Conservation (phyloP, 2,329 filamentous ascomycete genomes). For the Penicillium sp. region DNA sequence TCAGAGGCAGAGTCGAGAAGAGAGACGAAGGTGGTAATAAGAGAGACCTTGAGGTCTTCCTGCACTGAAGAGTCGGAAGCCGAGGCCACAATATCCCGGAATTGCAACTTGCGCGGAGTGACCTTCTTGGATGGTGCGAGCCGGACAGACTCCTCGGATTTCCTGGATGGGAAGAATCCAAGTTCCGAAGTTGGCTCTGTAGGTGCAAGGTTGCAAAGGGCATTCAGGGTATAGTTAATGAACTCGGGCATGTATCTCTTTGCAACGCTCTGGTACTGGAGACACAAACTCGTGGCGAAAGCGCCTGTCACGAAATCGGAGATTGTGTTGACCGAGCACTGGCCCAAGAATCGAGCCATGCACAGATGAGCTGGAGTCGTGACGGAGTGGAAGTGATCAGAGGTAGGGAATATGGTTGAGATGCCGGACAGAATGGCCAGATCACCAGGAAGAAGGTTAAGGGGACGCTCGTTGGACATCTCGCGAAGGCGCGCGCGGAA, state of each 20-base stretch:
- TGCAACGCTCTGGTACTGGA: conserved; percentile 80
- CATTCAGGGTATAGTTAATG: conserved; percentile 76
- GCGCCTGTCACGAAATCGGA: conserved; percentile 70
- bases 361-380: conserved; percentile 84
- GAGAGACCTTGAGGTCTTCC: conserved; percentile 55
- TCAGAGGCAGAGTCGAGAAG: conserved; percentile 68
- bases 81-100: conserved; percentile 53
- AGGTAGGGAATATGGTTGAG: conserved; percentile 84
- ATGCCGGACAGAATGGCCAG: conserved; percentile 80
- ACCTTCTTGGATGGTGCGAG: conserved; percentile 39
- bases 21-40: conserved; percentile 62
- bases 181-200: conserved; percentile 47
- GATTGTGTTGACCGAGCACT: conserved; percentile 66
- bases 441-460: conserved; percentile 65
- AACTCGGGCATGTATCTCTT: conserved; percentile 89
- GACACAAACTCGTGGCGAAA: conserved; percentile 72
- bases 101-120: conserved; percentile 54
- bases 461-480: conserved; percentile 51
- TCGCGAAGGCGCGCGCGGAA: conserved; percentile 71
- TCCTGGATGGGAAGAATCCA: conserved; percentile 62
- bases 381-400: conserved; percentile 95
- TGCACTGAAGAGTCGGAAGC: conserved; percentile 23
- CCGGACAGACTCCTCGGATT: conserved; percentile 53
- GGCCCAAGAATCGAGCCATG: conserved; percentile 79
- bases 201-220: conserved; percentile 66